Conservation (phyloP, 1,284 basidiomycete species). For the Malassezia dermatis region DNA sequence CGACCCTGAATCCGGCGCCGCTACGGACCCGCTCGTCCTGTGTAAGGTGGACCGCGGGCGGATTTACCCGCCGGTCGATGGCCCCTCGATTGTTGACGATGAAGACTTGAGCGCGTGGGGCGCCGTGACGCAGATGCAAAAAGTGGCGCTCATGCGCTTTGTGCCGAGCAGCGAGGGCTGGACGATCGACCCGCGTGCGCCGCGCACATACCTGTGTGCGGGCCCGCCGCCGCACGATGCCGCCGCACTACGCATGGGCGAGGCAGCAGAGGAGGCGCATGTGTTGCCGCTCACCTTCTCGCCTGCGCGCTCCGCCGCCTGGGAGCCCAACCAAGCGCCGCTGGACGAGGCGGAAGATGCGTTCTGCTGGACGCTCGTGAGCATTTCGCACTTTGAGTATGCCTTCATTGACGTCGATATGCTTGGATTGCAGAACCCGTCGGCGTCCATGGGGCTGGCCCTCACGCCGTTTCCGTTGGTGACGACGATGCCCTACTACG, state of each 20-base stretch:
- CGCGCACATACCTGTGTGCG: slow-evolving; percentile 11
- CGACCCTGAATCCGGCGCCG: slow-evolving; percentile 70
- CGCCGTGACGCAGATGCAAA: slow-evolving; percentile 90
- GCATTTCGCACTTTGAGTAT: slow-evolving; percentile 84
- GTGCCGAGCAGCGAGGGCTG: slow-evolving; percentile 13
- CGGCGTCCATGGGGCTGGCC: slow-evolving; percentile 48
- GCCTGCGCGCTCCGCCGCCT: not conserved
- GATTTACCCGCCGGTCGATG: slow-evolving; percentile 47
- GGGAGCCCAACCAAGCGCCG: slow-evolving; percentile 39
- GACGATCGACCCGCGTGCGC: slow-evolving; percentile 5
- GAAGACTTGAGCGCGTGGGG: slow-evolving; percentile 54
- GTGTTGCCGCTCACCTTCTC: slow-evolving; percentile 9
- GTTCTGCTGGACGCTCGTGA: slow-evolving; percentile 88
- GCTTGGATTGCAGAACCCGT: slow-evolving; percentile 63
- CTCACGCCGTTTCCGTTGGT: slow-evolving; percentile 78
- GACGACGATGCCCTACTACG: slow-evolving; percentile 67
- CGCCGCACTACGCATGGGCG: not conserved
- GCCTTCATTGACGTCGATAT: slow-evolving; percentile 84
- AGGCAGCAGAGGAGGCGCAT: slow-evolving; percentile 2
- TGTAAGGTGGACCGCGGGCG: slow-evolving; percentile 85
- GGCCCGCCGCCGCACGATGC: slow-evolving; percentile 1
- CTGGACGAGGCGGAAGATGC: slow-evolving; percentile 85
- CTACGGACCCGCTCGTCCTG: slow-evolving; percentile 74
- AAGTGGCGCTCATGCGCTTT: slow-evolving; percentile 76
- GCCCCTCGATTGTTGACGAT: slow-evolving; percentile 11